Evolutionary conservation across 345 rosid genomes (phyloP), one percentile per base, ranked within the genome.

Genomic region (Orychophragmus violaceus): DNA sequence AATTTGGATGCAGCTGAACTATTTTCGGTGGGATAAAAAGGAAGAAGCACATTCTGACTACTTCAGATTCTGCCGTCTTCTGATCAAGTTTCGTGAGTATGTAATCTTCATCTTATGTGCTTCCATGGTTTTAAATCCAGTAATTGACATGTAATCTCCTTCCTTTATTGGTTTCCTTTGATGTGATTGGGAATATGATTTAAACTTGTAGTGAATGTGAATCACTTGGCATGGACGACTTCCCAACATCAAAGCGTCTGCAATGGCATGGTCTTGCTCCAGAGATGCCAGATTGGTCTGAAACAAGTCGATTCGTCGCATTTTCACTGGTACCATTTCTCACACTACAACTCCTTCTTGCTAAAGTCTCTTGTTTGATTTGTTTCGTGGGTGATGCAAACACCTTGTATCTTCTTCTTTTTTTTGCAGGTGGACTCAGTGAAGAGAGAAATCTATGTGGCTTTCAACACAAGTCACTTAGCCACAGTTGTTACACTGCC

Each of bases 231-330:
- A 76, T 88, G 68, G 66, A 79, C 66, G 88, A 85, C 66, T 93
- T 93, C 77, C 98, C 98, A 66, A 93, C 98, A 52, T 82, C 94
- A 60, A 74, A 86, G 74, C 85, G 96, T 76, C 77, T 93, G 55
- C 94, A 93, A 30, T 93, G 97, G 98, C 98, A 93, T 71, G 98
- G 98, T 67, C 83, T 72, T 75, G 42, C 73, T 76, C 87, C 97
- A 45, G 83, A 82, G 60, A 64, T 45, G 71, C 98, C 98, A 61
- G 84, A 90, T 70, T 93, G 98, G 97, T 87, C 97, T 33, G 83
- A 87, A 64, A 78, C 72, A 73, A 93, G 97, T 75, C 88, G 97
- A n/a, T 87, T 86, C 75, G 98, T 89, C 68, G 97, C 94, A 42
- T 86, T 86, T 77, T 86, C 97, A 14, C 69, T 90, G 97, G 98